phyloP scores from a whole-genome alignment of 2,329 filamentous ascomycete species.

The Sphaerostilbella broomeana region DNA sequence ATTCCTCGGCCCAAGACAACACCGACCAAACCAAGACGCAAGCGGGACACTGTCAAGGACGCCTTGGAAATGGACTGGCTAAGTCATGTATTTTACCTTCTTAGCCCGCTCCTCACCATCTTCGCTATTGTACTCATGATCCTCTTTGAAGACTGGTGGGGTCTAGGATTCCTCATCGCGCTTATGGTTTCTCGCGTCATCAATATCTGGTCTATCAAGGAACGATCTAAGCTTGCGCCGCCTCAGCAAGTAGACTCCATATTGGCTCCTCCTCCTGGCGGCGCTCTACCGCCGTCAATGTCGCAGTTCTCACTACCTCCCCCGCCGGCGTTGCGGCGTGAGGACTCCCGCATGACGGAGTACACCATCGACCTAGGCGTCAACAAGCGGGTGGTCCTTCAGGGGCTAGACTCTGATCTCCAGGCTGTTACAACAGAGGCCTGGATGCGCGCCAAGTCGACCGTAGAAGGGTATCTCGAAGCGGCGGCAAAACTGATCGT shows the following conservation, averaged over 20 bases:
- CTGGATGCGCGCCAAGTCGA: conserved; percentile 49
- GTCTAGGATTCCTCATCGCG: conserved; percentile 38
- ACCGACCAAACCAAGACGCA: conserved; percentile 9
- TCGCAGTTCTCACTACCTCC: not conserved
- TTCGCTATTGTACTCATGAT: conserved; percentile 38
- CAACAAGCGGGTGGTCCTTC: conserved; percentile 45
- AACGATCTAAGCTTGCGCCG: conserved; percentile 29
- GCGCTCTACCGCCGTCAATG: not conserved
- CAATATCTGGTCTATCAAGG: conserved; percentile 51
- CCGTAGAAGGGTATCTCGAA: conserved; percentile 44
- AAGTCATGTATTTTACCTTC: conserved; percentile 43
- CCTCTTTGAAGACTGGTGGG: conserved; percentile 47
- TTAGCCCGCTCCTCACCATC: conserved; percentile 41
- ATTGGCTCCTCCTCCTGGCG: not conserved
- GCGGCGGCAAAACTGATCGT: conserved; percentile 50
- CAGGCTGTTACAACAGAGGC: conserved; percentile 51
- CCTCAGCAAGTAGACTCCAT: no score
- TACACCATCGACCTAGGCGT: conserved; percentile 47
- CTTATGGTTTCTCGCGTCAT: conserved; percentile 49
- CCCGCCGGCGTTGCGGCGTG: not conserved
- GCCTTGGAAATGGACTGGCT: conserved; percentile 35
- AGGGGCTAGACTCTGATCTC: conserved; percentile 48
- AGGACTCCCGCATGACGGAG: conserved; percentile 27
- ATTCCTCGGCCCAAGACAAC: no score
- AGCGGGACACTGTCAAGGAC: conserved; percentile 3